Percentiles rank a stretch among this genome's conserved stretches.
phyloP scores from a whole-genome alignment of 139 green algal species.

The Desmodesmus armatus region DNA sequence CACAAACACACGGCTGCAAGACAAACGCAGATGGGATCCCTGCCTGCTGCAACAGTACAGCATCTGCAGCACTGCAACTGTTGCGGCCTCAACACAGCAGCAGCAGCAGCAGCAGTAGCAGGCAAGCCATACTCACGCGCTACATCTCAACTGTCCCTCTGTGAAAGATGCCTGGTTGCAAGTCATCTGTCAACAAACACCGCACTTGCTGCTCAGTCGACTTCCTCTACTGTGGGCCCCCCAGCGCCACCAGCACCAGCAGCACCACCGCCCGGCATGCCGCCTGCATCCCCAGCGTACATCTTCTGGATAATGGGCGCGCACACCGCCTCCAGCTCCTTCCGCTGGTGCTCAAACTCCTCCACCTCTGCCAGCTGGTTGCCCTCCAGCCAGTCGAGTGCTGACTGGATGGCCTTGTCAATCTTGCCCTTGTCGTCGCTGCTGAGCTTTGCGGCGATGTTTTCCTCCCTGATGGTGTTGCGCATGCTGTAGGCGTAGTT shows the following conservation, averaged over 20 bases:
- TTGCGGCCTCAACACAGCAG: too few relatives aligned
- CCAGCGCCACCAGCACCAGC: constrained; percentile 52
- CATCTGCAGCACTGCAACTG: too few relatives aligned
- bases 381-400: constrained; percentile 93
- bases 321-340: constrained; percentile 96
- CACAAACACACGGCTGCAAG: background rate
- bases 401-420: constrained; percentile 85
- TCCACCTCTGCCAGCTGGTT: constrained; percentile 97
- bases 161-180: too few relatives aligned
- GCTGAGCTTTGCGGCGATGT: constrained; percentile 85
- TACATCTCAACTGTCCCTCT: too few relatives aligned
- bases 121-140: background rate
- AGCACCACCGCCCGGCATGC: constrained; percentile 28
- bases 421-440: constrained; percentile 92
- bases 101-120: too few relatives aligned
- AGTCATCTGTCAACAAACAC: too few relatives aligned
- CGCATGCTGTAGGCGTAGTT: constrained; percentile 96
- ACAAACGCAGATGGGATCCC: too few relatives aligned
- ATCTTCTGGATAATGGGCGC: constrained; percentile 92
- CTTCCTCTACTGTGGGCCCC: constrained; percentile 90
- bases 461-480: constrained; percentile 95
- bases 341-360: constrained; percentile 98
- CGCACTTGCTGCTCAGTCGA: constrained; percentile 73
- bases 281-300: constrained; percentile 72
- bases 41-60: background rate